Conservation (phyloP, 2,329 filamentous ascomycete species). For the Arachnopeziza araneosa region DNA sequence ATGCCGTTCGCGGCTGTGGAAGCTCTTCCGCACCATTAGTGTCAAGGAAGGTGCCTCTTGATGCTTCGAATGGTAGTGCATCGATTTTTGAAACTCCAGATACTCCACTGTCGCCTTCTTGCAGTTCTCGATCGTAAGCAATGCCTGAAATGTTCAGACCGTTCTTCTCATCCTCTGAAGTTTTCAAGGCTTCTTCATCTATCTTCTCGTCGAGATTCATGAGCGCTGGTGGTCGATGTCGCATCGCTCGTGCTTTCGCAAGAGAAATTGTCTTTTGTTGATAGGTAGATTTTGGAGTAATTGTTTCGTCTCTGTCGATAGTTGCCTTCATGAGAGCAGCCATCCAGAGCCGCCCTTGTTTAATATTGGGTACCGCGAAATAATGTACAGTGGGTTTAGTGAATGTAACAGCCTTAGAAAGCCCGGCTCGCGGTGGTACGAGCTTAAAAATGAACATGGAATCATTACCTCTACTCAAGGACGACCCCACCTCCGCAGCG, state of each 20-base stretch:
- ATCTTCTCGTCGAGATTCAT: constrained; percentile 60
- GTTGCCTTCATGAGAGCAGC: constrained; percentile 98
- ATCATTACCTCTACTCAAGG: constrained; percentile 43
- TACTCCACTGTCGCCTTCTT: constrained; percentile 30
- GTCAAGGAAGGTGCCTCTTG: neutral
- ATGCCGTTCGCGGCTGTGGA: neutral
- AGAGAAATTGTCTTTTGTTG: constrained; percentile 96
- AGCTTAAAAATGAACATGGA: constrained; percentile 97
- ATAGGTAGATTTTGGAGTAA: constrained; percentile 83
- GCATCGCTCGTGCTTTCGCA: constrained; percentile 79
- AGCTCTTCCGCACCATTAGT: neutral
- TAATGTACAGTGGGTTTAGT: constrained; percentile 97
- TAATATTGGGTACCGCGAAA: constrained; percentile 88
- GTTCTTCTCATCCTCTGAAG: constrained; percentile 26
- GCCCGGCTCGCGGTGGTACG: constrained; percentile 78
- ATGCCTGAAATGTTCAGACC: constrained; percentile 31
- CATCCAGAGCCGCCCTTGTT: constrained; percentile 93
- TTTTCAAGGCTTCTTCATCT: constrained; percentile 28
- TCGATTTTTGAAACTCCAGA: constrained; percentile 28
- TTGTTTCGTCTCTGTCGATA: constrained; percentile 81
- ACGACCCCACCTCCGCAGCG: constrained; percentile 33
- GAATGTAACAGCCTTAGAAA: constrained; percentile 90
- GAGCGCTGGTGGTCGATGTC: constrained; percentile 81
- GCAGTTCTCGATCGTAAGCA: constrained; percentile 27
- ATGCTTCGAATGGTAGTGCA: neutral